Base-by-base conservation (phyloP, 192 early-diverging fungal genomes). In the Coemansia sp. region DNA sequence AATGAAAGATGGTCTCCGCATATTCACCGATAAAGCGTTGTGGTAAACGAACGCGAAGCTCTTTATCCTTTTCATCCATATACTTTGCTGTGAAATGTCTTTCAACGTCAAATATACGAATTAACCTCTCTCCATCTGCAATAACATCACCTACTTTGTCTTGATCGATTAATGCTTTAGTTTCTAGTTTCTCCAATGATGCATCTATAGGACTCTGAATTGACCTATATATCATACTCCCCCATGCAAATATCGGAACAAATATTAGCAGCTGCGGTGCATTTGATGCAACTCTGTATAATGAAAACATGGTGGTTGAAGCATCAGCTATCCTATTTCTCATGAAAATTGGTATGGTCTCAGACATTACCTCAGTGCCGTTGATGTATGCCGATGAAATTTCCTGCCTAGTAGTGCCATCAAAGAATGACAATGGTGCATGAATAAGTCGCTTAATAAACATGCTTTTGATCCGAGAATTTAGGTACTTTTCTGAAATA, bases 361-460 rank as follows among this genome's bases (percentile, higher is more conserved):
- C 13, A 0, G 67, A 61, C 13, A 79, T 36, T 0, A 49, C 61
- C 0, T 66, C 33, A 2, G 64, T 59, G 3, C 68, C 68, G 1
- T 43, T 41, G 17, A 59, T 32, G 33, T 67, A 76, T 15, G 61
- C 68, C 11, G 38, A 17, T 0, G 42, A 52, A 11, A 76, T 59
- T 1, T 71, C 36, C 15, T 61, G 69, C 11, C 32, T 35, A 7
- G 52, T 61, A 0, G 57, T 71, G 50, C 62, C 62, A 38, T 76
- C 69, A 58, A 71, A 76, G 40, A 68, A 71, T 4, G 69, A 65
- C 0, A 76, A n/a, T 6, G 69, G 69, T 14, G 74, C 74, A 7
- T 76, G 59, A 0, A 76, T 46, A 22, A 76, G 23, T 3, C 53
- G 29, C 2, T 61, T 23, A 3, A 29, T 29, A 29, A 29, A 29